Evolutionary conservation across 2,329 filamentous ascomycete genomes (phyloP), one percentile per base, ranked within the genome.

Genomic region (Esteya vermicola): DNA sequence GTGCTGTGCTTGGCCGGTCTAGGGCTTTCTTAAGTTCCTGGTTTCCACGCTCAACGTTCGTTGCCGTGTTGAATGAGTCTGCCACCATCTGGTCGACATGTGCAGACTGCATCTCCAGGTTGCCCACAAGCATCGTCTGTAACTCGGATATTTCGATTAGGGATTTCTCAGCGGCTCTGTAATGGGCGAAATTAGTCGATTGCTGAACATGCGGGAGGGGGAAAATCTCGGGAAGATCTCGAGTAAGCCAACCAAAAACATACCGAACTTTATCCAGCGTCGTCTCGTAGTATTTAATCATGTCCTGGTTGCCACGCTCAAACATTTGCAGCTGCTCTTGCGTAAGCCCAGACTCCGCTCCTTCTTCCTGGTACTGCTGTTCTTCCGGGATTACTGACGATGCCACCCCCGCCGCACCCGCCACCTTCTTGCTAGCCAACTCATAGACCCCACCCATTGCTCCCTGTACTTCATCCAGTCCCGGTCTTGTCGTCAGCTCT

Each of bases 251-350:
- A n/a, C n/a, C n/a, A n/a, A 13, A 19, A 16, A 70, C 82, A 40
- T 72, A 93, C 84, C 81, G 83, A 49, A 96, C 85, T 70, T 96
- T 91, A 58, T 88, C 81, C 56, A 96, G 65, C n/a, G 84, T 86
- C 61, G 82, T 85, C 59, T 95, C 85, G 58, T 93, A 94, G 59
- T 94, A 84, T 58, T 82, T 83, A 50, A 96, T 69, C 78, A 98
- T 86, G 47, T 85, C 79, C 58, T 86, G 79, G 55, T 96, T 95
- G 54, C 93, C 88, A 59, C 85, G 75, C 50, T 89, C 88, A 62
- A 98, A 96, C 55, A 94, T 73, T 57, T 95, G 89, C 39, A 91
- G 65, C 59, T 96, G 89, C 54, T 95, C 86, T 19, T 78, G 69
- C 16, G 81, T 85, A 45, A 95, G 64, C 46, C 78, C 72, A 32